Percentiles rank a stretch among this genome's conserved stretches.
phyloP scores from a whole-genome alignment of 192 early-diverging fungal genomes.

The Lunasporangiospora selenospora region DNA sequence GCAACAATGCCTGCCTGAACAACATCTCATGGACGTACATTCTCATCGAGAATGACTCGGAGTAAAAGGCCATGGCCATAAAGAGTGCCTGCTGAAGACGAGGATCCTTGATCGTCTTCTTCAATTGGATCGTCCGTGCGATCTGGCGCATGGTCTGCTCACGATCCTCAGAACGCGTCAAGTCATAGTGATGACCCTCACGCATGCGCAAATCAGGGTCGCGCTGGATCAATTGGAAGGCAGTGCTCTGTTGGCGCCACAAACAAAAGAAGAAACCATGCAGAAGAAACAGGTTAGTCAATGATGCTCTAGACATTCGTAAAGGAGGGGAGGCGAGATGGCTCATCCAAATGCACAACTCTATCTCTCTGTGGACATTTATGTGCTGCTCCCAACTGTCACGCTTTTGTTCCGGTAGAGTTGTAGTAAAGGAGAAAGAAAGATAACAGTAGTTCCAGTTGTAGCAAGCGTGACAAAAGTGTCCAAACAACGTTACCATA shows the following conservation, averaged over 20 bases:
- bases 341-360: no score
- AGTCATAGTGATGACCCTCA: constrained; percentile 56
- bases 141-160: constrained; percentile 69
- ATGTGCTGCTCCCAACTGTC: no score
- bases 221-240: constrained; percentile 55
- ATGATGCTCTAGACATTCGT: no score
- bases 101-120: constrained; percentile 47
- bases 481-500: constrained; percentile 47
- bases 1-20: constrained; percentile 59
- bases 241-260: constrained; percentile 29
- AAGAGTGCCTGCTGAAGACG: constrained; percentile 43
- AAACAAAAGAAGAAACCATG: no score
- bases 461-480: no score
- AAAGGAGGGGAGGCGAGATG: no score
- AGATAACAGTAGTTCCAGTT: no score
- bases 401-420: no score
- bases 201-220: constrained; percentile 61
- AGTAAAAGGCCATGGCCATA: constrained; percentile 58
- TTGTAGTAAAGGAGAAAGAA: no score
- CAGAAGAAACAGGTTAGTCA: no score
- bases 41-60: constrained; percentile 65
- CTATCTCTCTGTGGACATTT: no score
- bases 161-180: constrained; percentile 53
- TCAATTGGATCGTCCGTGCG: constrained; percentile 46
- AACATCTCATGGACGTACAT: constrained; percentile 67